Percentiles rank a stretch among this genome's conserved stretches.
phyloP scores from a whole-genome alignment of 2,329 filamentous ascomycete genomes.

The Hymenoscyphus scutula region DNA sequence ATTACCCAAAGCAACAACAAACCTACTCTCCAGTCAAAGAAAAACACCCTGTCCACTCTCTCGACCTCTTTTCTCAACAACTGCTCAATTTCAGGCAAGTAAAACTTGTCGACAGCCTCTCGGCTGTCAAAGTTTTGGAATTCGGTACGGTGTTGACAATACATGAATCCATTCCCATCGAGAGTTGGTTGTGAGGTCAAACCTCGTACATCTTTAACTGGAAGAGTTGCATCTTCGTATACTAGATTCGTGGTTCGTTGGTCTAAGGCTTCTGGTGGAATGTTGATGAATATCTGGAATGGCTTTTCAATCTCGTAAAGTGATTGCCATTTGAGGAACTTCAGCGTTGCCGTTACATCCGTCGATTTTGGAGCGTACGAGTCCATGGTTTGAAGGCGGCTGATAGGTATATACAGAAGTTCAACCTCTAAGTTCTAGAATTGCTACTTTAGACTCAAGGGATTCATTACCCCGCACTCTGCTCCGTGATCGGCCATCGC shows the following conservation, averaged over 20 bases:
- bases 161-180: background rate
- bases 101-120: background rate
- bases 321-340: conserved; percentile 14
- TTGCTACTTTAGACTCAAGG: too few relatives aligned
- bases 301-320: conserved; percentile 17
- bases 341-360: conserved; percentile 1
- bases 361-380: background rate
- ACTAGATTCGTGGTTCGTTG: conserved; percentile 13
- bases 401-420: too few relatives aligned
- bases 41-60: background rate
- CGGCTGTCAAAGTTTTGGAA: background rate
- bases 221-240: conserved; percentile 5
- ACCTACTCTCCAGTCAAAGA: conserved; percentile 2
- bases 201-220: background rate
- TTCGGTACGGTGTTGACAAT: background rate
- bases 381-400: too few relatives aligned
- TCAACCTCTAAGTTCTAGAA: too few relatives aligned
- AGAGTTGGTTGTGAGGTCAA: background rate
- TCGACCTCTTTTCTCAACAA: background rate
- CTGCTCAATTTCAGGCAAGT: background rate
- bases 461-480: too few relatives aligned
- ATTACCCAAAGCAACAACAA: background rate
- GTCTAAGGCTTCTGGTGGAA: conserved; percentile 11
- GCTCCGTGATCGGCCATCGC: too few relatives aligned
- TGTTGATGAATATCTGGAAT: conserved; percentile 17